Evolutionary conservation across 352 stramenopile species (phyloP).

Genomic region (Globisporangium nunn): DNA sequence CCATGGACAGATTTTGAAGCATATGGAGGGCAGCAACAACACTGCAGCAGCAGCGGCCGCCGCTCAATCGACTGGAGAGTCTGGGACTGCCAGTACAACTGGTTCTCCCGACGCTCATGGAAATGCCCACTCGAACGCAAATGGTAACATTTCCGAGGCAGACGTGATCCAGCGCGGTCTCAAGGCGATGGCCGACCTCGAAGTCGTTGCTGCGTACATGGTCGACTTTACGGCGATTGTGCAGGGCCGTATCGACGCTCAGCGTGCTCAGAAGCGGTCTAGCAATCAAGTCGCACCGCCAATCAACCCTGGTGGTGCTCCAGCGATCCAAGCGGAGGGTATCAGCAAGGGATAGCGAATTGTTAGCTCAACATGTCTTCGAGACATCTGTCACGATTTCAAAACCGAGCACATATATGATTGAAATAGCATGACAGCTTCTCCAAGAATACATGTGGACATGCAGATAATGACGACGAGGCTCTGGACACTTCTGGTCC

Average conservation of each 20-base stretch:
- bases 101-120: not conserved
- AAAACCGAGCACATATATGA: too few species aligned
- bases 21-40: conserved; percentile 62
- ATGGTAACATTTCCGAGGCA: conserved; percentile 56
- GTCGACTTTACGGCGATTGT: conserved; percentile 87
- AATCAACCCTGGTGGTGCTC: conserved; percentile 7
- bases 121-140: conserved; percentile 1
- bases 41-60: conserved; percentile 14
- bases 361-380: too few species aligned
- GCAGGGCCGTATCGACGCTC: conserved; percentile 56
- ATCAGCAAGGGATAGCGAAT: not conserved
- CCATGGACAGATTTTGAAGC: conserved; percentile 84
- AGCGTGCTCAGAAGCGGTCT: conserved; percentile 64
- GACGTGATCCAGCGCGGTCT: conserved; percentile 84
- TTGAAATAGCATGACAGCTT: too few species aligned
- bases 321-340: not conserved
- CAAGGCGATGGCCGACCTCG: conserved; percentile 84
- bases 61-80: conserved; percentile 5
- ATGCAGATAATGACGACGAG: too few species aligned
- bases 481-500: too few species aligned
- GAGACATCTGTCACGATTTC: too few species aligned
- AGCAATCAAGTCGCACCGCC: conserved; percentile 15
- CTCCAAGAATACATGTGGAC: too few species aligned
- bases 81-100: not conserved
- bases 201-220: conserved; percentile 92